Percentiles rank a stretch among this genome's conserved stretches.
Conservation (phyloP, 164 flowering plant genomes). For the Houttuynia cordata region DNA sequence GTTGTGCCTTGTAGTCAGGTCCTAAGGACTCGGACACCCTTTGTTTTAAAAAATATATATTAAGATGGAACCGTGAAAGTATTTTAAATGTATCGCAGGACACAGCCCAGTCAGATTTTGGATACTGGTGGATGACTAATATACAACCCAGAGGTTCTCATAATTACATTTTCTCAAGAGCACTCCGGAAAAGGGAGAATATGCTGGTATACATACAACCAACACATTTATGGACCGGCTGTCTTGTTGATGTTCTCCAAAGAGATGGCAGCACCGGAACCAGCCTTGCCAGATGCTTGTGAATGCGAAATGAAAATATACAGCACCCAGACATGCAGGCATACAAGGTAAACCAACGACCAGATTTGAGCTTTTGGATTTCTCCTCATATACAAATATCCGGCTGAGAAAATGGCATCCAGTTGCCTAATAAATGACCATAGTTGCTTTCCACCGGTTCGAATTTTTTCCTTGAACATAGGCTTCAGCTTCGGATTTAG, state of each 20-base stretch:
- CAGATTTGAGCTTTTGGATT: conserved; percentile 55
- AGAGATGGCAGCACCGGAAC: conserved; percentile 72
- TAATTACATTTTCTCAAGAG: background rate
- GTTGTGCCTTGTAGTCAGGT: too few species aligned
- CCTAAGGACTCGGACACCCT: too few species aligned
- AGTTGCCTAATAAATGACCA: conserved; percentile 55
- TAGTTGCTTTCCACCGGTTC: conserved; percentile 47
- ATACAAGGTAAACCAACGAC: conserved; percentile 51
- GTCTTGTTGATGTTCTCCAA: conserved; percentile 59
- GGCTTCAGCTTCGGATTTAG: conserved; percentile 37
- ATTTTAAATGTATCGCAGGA: too few species aligned
- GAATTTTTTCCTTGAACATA: conserved; percentile 37
- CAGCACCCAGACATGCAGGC: conserved; percentile 85
- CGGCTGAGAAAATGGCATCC: conserved; percentile 61
- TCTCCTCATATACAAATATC: conserved; percentile 53
- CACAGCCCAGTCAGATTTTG: too few species aligned
- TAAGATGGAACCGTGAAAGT: too few species aligned
- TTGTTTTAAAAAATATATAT: too few species aligned
- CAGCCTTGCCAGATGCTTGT: conserved; percentile 26
- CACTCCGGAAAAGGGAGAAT: background rate
- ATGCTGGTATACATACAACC: background rate
- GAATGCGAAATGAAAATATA: conserved; percentile 69
- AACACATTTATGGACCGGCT: conserved; percentile 1
- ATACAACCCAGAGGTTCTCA: background rate
- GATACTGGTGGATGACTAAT: background rate